These are phyloP conservation scores for Trichoderma endophyticum DNA, from an alignment of 2,329 filamentous ascomycete species.

Conservation along the genomic window DNA sequence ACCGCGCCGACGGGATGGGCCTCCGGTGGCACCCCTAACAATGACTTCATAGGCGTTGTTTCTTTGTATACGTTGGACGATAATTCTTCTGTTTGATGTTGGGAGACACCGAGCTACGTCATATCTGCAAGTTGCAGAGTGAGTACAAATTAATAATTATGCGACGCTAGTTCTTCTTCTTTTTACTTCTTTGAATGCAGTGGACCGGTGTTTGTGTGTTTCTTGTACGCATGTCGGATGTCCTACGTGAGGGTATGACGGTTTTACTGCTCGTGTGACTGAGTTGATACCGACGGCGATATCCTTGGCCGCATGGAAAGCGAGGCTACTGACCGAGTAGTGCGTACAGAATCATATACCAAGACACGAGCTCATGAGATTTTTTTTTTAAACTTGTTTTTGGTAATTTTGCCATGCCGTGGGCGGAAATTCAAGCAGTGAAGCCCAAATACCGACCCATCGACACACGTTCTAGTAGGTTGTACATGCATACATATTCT, in stretches of 20 bases:
- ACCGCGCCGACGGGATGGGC: neutral
- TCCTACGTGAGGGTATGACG: neutral
- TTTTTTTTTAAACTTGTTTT: constrained; percentile 5
- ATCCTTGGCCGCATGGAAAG: neutral
- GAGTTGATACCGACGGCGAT: neutral
- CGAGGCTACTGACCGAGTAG: neutral
- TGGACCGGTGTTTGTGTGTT: neutral
- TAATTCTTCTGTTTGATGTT: neutral
- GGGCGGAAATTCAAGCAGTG: neutral
- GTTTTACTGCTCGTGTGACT: neutral
- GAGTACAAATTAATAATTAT: neutral
- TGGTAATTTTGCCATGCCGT: neutral
- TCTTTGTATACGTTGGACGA: neutral
- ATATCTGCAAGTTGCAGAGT: neutral
- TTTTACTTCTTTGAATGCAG: neutral
- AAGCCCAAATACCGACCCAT: neutral
- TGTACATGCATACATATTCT: constrained; percentile 6
- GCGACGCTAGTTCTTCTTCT: neutral
- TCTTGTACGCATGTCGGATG: neutral
- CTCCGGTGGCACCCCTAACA: neutral
- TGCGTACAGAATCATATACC: neutral
- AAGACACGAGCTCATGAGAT: neutral
- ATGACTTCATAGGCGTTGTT: neutral
- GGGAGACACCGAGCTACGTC: neutral
- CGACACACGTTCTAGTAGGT: neutral